phyloP scores from a whole-genome alignment of 352 stramenopile species.

The Peronospora belbahrii region DNA sequence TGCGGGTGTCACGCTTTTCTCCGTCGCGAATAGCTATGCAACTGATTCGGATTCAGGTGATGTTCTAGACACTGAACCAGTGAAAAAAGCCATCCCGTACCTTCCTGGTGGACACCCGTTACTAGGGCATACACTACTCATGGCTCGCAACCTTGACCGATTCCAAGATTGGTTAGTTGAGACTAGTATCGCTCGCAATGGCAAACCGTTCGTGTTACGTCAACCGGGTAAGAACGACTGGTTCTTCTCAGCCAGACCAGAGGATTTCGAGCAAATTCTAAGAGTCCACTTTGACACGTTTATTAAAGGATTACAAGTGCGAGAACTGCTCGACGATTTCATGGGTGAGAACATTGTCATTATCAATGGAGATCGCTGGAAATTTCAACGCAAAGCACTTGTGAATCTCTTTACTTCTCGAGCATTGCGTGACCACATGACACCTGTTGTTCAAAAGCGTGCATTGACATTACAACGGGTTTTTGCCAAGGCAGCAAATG shows the following conservation, averaged over 20 bases:
- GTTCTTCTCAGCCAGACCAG: slow-evolving; percentile 30
- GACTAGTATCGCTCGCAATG: slow-evolving; percentile 22
- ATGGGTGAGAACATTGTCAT: slow-evolving; percentile 43
- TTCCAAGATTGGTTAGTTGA: slow-evolving; percentile 38
- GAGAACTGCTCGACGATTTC: slow-evolving; percentile 32
- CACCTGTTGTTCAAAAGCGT: slow-evolving; percentile 26
- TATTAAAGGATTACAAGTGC: slow-evolving; percentile 35
- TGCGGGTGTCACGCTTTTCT: slow-evolving; percentile 7
- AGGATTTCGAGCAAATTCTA: slow-evolving; percentile 47
- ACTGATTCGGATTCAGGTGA: slow-evolving; percentile 7
- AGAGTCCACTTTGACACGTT: slow-evolving; percentile 45
- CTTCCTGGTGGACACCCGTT: slow-evolving; percentile 18
- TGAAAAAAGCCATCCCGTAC: slow-evolving; percentile 18
- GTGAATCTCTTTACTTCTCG: slow-evolving; percentile 37
- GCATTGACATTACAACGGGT: slow-evolving; percentile 19
- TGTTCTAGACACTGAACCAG: background rate
- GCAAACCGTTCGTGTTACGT: slow-evolving; percentile 23
- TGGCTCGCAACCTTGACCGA: slow-evolving; percentile 20
- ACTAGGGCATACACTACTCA: slow-evolving; percentile 26
- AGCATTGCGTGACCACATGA: slow-evolving; percentile 35
- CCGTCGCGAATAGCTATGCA: slow-evolving; percentile 8
- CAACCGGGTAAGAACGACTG: slow-evolving; percentile 36
- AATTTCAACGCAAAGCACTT: slow-evolving; percentile 35
- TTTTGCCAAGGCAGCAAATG: slow-evolving; percentile 9
- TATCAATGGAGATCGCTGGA: slow-evolving; percentile 38